A percentile compares a stretch with the other conserved stretches of the same genome.
Evolutionary conservation across 352 stramenopile genomes (phyloP).

Genomic region (Phytopythium boreale): DNA sequence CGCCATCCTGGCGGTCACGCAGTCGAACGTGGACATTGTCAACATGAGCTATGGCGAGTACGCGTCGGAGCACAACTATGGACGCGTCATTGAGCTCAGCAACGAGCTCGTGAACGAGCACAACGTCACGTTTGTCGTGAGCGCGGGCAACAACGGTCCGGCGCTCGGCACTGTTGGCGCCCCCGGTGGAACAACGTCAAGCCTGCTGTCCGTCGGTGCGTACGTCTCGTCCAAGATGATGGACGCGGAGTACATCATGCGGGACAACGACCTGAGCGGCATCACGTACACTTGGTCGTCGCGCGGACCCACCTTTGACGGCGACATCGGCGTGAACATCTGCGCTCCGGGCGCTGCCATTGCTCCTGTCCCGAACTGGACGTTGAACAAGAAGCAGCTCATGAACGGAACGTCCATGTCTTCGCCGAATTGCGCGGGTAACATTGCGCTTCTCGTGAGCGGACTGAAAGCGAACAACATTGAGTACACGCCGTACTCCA

Average conservation of each 20-base stretch:
- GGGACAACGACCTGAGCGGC: slow-evolving; percentile 52
- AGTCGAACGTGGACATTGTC: slow-evolving; percentile 90
- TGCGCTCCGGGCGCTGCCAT: slow-evolving; percentile 94
- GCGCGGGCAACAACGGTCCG: slow-evolving; percentile 96
- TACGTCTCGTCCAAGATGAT: slow-evolving; percentile 96
- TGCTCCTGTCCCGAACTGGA: slow-evolving; percentile 93
- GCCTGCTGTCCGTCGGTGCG: slow-evolving; percentile 91
- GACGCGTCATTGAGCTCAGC: slow-evolving; percentile 87
- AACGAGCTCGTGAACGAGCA: slow-evolving; percentile 91
- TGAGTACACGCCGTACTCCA: slow-evolving; percentile 82
- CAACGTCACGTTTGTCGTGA: slow-evolving; percentile 92
- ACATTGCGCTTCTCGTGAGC: slow-evolving; percentile 91
- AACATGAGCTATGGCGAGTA: slow-evolving; percentile 98
- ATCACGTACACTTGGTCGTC: slow-evolving; percentile 92
- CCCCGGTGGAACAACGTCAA: slow-evolving; percentile 87
- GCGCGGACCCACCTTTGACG: slow-evolving; percentile 91
- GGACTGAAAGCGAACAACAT: slow-evolving; percentile 83
- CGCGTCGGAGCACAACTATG: slow-evolving; percentile 80
- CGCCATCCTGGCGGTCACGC: slow-evolving; percentile 88
- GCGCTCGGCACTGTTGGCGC: slow-evolving; percentile 92
- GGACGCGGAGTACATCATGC: slow-evolving; percentile 89
- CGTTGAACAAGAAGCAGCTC: slow-evolving; percentile 93
- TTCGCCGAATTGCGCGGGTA: slow-evolving; percentile 93
- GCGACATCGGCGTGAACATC: slow-evolving; percentile 89
- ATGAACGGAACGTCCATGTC: slow-evolving; percentile 98